Base-by-base conservation (phyloP, 208 protist genomes). In the Trypanosoma cruzi region DNA sequence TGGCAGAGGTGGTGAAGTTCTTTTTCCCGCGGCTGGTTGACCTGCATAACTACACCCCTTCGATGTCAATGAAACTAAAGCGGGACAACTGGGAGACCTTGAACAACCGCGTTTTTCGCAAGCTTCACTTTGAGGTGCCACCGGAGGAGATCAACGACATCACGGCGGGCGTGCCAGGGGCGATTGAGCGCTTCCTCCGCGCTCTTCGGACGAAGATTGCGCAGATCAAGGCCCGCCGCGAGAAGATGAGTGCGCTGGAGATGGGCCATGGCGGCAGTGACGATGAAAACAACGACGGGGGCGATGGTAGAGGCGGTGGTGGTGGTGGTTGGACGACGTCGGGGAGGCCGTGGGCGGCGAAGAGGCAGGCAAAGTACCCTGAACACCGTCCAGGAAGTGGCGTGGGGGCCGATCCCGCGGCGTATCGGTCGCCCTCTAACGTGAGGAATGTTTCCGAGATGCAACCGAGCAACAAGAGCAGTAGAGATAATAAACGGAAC, bases 11-110 rank as follows among this genome's bases (percentile, higher is more conserved):
- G 7, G 77, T 99, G 16, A 87, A 97, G 58, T 96, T 98, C 82
- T 99, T 98, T 72, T 98, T 98, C 58, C 98, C 98, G 10, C 93
- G 93, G 58, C 70, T 99, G 6, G 97, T 99, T 2, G 97, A 99
- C n/a, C 68, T 99, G 37, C 98, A 99, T 95, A 99, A 99, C 88
- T 99, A 99, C 77, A 82, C 77, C 1, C 84, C 96, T 0, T 89
- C 97, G 10, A 96, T 96, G 82, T 88, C 86, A 0, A 75, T 78
- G 7, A 59, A 64, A 36, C 90, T 98, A 63, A 99, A 99, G 82
- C 49, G 90, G 8, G 96, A 98, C 68, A 99, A 99, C 82, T 99
- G 98, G 98, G 56, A 94, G 31, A 98, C 97, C 2, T 85, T 99
- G 16, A 98, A 99, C 68, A 73, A 82, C 10, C 93, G 97, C 68